phyloP scores from a whole-genome alignment of 106 monocot genomes.

The Apostasia ramifera region DNA sequence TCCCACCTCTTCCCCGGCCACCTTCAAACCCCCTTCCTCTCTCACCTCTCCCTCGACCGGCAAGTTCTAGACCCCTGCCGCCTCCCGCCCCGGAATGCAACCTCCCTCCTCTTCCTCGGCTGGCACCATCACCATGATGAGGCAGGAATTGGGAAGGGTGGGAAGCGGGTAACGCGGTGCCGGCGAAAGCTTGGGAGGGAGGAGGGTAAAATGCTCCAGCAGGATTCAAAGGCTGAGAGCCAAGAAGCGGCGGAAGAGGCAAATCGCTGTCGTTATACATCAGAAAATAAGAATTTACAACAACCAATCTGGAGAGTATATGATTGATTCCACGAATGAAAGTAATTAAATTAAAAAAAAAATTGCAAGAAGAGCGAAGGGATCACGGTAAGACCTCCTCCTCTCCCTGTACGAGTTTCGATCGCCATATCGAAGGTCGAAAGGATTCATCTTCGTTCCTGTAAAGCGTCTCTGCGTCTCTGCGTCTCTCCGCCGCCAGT shows the following conservation, averaged over 20 bases:
- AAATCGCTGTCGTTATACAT: slow-evolving; percentile 19
- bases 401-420: slow-evolving; percentile 71
- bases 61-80: background rate
- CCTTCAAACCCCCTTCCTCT: slow-evolving; percentile 18
- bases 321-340: background rate
- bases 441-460: slow-evolving; percentile 39
- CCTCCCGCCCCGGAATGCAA: slow-evolving; percentile 19
- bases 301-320: slow-evolving; percentile 1
- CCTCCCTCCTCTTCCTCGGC: slow-evolving; percentile 10
- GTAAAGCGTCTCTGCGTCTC: too few relatives aligned
- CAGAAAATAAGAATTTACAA: background rate
- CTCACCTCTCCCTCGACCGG: slow-evolving; percentile 1
- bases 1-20: slow-evolving; percentile 11
- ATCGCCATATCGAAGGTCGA: slow-evolving; percentile 64
- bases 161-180: slow-evolving; percentile 4
- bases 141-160: background rate
- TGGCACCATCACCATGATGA: background rate
- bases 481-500: too few relatives aligned
- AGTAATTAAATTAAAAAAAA: background rate
- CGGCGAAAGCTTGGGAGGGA: slow-evolving; percentile 8
- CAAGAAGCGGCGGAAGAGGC: slow-evolving; percentile 11
- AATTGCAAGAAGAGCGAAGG: background rate
- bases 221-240: background rate
- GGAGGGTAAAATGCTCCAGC: background rate
- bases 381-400: slow-evolving; percentile 28